Base-by-base conservation (phyloP, 2,329 filamentous ascomycete species). In the Aspergillus nomiae region DNA sequence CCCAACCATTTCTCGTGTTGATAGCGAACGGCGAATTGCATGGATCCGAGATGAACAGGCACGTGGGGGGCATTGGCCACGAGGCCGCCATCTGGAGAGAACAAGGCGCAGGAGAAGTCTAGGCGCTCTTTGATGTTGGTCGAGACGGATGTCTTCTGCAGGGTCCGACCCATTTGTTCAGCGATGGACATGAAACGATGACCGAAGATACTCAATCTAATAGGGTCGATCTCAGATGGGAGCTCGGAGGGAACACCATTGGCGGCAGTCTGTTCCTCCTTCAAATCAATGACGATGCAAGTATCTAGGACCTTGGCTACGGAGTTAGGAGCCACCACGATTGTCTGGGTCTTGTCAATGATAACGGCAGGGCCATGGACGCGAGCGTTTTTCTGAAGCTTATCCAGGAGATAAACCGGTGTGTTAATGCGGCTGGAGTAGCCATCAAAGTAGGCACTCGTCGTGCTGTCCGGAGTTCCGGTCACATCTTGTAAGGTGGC, bases 241-340 rank as follows among this genome's bases (percentile, higher is more conserved):
- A 51, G 48, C 3, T 61, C 45, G 1, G 60, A 61, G 11, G 66
- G 62, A 34, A 51, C 28, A 24, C 67, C 69, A 1, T 66, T 63
- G 26, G 65, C 41, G 24, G 67, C 58, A 9, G 67, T 65, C 65
- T 74, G 85, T 16, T 67, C 80, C 67, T 81, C 88, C 60, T 89
- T 87, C 46, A 95, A 86, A 67, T 97, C 92, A 72, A 97, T 94
- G 8, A 97, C 85, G 9, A 97, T 92, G 71, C 97, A 94, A 0
- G 93, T 96, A 65, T 92, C 85, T 21, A 96, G 88, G 36, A 97
- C 84, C 28, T 93, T 79, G 0, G 94, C 94, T 26, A 87, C 87
- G 2, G 92, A 87, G 34, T 86, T 86, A 0, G 94, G 94, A 0
- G 92, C 91, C 3, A 97, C 89, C 0, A 97, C 92, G 65, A 98